Evolutionary conservation across 768 basidiomycete genomes (phyloP).

Genomic region (Chalciporus pseudorubinellus): DNA sequence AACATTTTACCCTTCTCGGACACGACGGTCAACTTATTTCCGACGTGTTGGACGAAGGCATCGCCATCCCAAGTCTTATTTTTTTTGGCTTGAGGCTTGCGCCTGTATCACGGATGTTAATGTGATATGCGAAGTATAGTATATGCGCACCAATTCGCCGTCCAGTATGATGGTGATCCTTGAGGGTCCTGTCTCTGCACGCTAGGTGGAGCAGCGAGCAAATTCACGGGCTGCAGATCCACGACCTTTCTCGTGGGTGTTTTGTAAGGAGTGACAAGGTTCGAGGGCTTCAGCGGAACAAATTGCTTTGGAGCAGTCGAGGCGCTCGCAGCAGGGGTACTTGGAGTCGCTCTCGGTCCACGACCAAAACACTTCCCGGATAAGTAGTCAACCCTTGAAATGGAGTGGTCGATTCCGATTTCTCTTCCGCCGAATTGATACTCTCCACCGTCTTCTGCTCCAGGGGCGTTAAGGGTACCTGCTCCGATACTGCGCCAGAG

Average conservation of each 20-base stretch:
- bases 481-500: slow-evolving; percentile 43
- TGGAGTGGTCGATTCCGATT: slow-evolving; percentile 58
- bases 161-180: slow-evolving; percentile 48
- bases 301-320: slow-evolving; percentile 32
- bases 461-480: slow-evolving; percentile 46
- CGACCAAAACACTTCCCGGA: slow-evolving; percentile 65
- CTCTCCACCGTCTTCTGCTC: slow-evolving; percentile 37
- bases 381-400: slow-evolving; percentile 54
- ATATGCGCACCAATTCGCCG: slow-evolving; percentile 60
- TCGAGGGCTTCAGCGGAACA: slow-evolving; percentile 31
- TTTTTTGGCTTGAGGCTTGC: slow-evolving; percentile 69
- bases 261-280: slow-evolving; percentile 20
- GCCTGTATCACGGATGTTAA: slow-evolving; percentile 42
- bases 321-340: slow-evolving; percentile 18
- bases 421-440: slow-evolving; percentile 54
- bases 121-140: background rate
- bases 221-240: slow-evolving; percentile 41
- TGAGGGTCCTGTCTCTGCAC: slow-evolving; percentile 6
- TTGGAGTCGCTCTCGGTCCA: slow-evolving; percentile 22
- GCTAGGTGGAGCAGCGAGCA: slow-evolving; percentile 25
- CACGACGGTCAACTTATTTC: slow-evolving; percentile 55
- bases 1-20: slow-evolving; percentile 73
- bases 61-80: slow-evolving; percentile 88
- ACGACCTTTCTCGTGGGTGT: slow-evolving; percentile 31
- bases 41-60: slow-evolving; percentile 53